A percentile compares a stretch with the other conserved stretches of the same genome.
phyloP scores from a whole-genome alignment of 23 red algal species.

The Gracilaria vermiculophylla region DNA sequence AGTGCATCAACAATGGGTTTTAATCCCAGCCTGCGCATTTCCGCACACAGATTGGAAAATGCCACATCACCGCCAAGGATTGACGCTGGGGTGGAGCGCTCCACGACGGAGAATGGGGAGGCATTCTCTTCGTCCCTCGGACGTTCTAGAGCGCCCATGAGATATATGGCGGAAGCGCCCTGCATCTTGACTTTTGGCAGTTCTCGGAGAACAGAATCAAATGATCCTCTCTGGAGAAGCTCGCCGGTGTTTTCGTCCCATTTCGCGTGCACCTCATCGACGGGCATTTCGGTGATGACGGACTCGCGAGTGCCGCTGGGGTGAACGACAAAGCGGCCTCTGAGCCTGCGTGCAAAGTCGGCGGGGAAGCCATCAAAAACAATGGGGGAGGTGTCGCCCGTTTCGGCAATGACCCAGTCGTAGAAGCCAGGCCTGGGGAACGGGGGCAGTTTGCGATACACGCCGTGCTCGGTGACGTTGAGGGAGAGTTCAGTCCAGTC shows the following conservation, averaged over 20 bases:
- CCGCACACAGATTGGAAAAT: conserved; percentile 73
- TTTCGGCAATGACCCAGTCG: conserved; percentile 90
- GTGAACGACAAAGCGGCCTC: conserved; percentile 94
- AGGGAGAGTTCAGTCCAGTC: conserved; percentile 58
- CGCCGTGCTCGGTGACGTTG: conserved; percentile 15
- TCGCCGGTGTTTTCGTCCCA: conserved; percentile 89
- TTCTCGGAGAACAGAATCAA: conserved; percentile 75
- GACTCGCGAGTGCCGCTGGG: conserved; percentile 71
- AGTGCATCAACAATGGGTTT: conserved; percentile 85
- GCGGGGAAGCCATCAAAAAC: conserved; percentile 49
- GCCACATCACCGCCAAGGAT: conserved; percentile 82
- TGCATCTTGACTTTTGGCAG: conserved; percentile 78
- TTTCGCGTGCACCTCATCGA: conserved; percentile 92
- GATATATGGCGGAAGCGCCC: conserved; percentile 75
- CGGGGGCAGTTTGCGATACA: conserved; percentile 30
- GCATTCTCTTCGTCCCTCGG: conserved; percentile 79
- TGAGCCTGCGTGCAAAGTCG: conserved; percentile 55
- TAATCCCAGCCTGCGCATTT: conserved; percentile 75
- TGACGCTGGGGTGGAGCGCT: conserved; percentile 80
- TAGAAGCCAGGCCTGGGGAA: conserved; percentile 89
- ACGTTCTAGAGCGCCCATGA: conserved; percentile 91
- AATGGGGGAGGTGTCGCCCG: conserved; percentile 47
- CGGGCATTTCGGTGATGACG: conserved; percentile 76
- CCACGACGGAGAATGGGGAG: conserved; percentile 80
- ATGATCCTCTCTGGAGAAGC: conserved; percentile 70